Conservation (phyloP, 257 asterid species). For the Nicotiana attenuata region DNA sequence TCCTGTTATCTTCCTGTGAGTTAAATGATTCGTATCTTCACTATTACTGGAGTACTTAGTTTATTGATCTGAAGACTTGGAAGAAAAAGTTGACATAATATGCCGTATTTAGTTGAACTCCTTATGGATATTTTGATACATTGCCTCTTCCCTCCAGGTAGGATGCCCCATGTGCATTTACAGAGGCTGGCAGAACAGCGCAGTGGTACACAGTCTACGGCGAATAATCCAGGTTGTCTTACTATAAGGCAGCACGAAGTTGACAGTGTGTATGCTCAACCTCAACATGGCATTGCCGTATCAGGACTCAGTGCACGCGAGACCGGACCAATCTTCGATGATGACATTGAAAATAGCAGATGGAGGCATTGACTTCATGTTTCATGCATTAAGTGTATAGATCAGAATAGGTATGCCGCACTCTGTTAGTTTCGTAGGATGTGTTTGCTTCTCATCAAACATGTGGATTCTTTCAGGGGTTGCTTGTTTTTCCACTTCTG, state of each 20-base stretch:
- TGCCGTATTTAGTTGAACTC: not conserved
- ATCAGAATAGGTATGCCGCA: not conserved
- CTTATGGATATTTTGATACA: not conserved
- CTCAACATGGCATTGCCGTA: slow-evolving; percentile 17
- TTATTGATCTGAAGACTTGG: not conserved
- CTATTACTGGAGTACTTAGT: not conserved
- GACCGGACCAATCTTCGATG: slow-evolving; percentile 31
- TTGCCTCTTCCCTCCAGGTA: slow-evolving; percentile 46
- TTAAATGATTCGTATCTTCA: not conserved
- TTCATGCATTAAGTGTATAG: slow-evolving; percentile 12
- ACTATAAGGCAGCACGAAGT: slow-evolving; percentile 36
- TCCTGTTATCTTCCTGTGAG: not conserved
- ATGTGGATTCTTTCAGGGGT: not conserved
- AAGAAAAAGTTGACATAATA: not conserved
- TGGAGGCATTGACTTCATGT: slow-evolving; percentile 28
- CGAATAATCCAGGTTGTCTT: slow-evolving; percentile 26
- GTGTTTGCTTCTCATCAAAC: not conserved
- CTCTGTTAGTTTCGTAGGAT: not conserved
- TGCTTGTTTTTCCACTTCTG: not conserved
- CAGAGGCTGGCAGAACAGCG: slow-evolving; percentile 67
- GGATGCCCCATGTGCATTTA: slow-evolving; percentile 92
- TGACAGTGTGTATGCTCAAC: slow-evolving; percentile 35
- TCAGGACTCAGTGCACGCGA: slow-evolving; percentile 18
- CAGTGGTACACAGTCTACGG: slow-evolving; percentile 29
- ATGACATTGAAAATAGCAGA: slow-evolving; percentile 32